These are phyloP conservation scores for Hsuehochloa calcarea DNA, from an alignment of 176 grass and related monocot species.

Conservation along the genomic window DNA sequence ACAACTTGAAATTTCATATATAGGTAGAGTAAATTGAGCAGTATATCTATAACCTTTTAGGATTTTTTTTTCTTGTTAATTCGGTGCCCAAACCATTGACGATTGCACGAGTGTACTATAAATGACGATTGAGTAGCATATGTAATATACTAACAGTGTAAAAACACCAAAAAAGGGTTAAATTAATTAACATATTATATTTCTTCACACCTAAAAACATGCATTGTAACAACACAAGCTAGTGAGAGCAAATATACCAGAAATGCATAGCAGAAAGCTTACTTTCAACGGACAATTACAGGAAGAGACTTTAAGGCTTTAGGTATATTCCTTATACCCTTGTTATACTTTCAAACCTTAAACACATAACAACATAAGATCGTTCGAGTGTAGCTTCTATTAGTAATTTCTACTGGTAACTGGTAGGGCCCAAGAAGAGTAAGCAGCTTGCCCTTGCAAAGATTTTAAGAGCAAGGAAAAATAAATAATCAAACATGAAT, in stretches of 20 bases:
- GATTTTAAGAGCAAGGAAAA: background rate
- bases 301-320: slow-evolving; percentile 89
- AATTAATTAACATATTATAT: too few species aligned
- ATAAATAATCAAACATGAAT: background rate
- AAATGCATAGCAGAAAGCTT: slow-evolving; percentile 25
- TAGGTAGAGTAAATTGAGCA: too few species aligned
- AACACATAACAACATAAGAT: slow-evolving; percentile 31
- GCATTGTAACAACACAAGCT: background rate
- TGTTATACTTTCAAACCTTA: slow-evolving; percentile 80
- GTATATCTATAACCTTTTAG: too few species aligned
- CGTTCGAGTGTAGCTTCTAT: background rate
- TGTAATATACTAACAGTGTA: too few species aligned
- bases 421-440: background rate
- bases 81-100: too few species aligned
- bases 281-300: slow-evolving; percentile 91
- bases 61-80: too few species aligned
- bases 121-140: too few species aligned
- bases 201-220: background rate
- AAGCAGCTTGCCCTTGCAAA: background rate
- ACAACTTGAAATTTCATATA: too few species aligned
- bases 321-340: slow-evolving; percentile 82
- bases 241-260: background rate
- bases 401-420: background rate
- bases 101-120: too few species aligned
- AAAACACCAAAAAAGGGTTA: too few species aligned